phyloP scores from a whole-genome alignment of 139 green algal genomes.

The Axilococcus clingmanii region DNA sequence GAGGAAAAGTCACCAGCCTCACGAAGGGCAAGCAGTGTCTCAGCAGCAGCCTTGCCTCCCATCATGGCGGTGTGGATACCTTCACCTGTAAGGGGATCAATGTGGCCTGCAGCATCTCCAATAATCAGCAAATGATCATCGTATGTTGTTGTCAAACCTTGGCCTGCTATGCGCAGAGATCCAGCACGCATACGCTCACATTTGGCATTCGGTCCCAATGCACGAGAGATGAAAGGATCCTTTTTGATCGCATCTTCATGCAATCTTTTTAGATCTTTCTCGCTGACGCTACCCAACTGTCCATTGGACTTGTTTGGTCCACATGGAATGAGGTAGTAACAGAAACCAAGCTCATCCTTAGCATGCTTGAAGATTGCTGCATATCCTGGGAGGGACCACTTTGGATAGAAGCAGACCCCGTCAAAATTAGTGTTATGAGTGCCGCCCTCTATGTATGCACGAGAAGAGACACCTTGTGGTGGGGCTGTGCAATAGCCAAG shows the following conservation, averaged over 20 bases:
- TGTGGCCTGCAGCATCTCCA: constrained; percentile 81
- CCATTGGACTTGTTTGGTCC: constrained; percentile 47
- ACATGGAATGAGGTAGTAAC: constrained; percentile 89
- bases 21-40: constrained; percentile 64
- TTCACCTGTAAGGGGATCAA: constrained; percentile 77
- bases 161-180: constrained; percentile 62
- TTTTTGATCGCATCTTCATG: constrained; percentile 82
- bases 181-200: constrained; percentile 82
- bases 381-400: constrained; percentile 72
- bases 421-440: constrained; percentile 90
- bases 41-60: constrained; percentile 73
- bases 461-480: constrained; percentile 61
- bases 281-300: constrained; percentile 64
- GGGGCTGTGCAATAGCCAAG: constrained; percentile 82
- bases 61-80: constrained; percentile 90
- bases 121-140: constrained; percentile 85
- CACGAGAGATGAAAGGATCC: constrained; percentile 59
- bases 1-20: constrained; percentile 60
- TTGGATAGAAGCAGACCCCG: constrained; percentile 61
- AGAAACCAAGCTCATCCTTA: constrained; percentile 88
- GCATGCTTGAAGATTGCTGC: constrained; percentile 69
- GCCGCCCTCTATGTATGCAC: constrained; percentile 74
- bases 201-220: constrained; percentile 78
- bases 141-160: constrained; percentile 41
- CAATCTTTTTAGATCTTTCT: constrained; percentile 65